phyloP scores from a whole-genome alignment of 2,329 filamentous ascomycete genomes.

The Parascedosporium putredinis region DNA sequence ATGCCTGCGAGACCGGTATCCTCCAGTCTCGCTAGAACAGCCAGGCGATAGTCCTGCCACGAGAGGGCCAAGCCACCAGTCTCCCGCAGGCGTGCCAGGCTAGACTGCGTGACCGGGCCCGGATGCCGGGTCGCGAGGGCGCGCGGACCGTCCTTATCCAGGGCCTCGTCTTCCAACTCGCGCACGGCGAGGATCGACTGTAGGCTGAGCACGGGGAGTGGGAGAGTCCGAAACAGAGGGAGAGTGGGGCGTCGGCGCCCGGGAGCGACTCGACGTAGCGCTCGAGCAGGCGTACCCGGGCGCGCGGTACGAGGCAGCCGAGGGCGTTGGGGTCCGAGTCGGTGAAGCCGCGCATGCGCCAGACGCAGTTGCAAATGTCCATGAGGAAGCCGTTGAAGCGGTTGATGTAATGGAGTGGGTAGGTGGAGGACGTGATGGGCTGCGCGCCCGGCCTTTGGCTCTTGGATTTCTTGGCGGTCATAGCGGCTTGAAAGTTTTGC shows the following conservation, averaged over 20 bases:
- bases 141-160: slow-evolving; percentile 23
- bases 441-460: slow-evolving; percentile 17
- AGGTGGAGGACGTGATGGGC: slow-evolving; percentile 28
- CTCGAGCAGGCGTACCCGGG: slow-evolving; percentile 34
- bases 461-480: slow-evolving; percentile 22
- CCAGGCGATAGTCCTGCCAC: slow-evolving; percentile 66
- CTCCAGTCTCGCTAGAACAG: slow-evolving; percentile 60
- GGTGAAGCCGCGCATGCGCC: slow-evolving; percentile 64
- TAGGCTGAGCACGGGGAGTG: slow-evolving; percentile 47
- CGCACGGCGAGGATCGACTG: slow-evolving; percentile 46
- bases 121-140: slow-evolving; percentile 42
- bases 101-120: slow-evolving; percentile 60
- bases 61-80: slow-evolving; percentile 55
- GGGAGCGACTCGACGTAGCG: slow-evolving; percentile 35
- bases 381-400: slow-evolving; percentile 76
- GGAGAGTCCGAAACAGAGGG: slow-evolving; percentile 46
- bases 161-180: slow-evolving; percentile 44
- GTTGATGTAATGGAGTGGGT: slow-evolving; percentile 51
- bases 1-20: slow-evolving; percentile 54
- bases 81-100: slow-evolving; percentile 49
- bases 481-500: slow-evolving; percentile 57
- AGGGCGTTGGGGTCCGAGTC: slow-evolving; percentile 51
- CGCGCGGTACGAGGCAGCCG: slow-evolving; percentile 38
- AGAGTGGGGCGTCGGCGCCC: slow-evolving; percentile 35
- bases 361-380: slow-evolving; percentile 77